Evolutionary conservation across 768 basidiomycete species (phyloP), one percentile per base, ranked within the genome.

Genomic region (Boletus rubroflammeus): DNA sequence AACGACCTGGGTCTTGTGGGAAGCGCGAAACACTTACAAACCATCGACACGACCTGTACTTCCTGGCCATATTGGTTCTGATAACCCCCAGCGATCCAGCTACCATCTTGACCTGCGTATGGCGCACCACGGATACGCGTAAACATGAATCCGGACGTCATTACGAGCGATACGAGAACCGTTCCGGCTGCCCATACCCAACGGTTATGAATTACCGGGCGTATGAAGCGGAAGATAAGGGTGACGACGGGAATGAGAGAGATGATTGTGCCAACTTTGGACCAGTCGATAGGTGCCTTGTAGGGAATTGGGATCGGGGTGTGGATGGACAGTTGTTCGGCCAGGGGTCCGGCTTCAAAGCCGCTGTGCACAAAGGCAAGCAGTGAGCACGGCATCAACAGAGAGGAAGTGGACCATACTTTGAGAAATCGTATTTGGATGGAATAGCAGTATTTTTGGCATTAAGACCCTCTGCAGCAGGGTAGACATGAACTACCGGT

Each of bases 101-200:
- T 75, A 23, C 86, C 84, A 51, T 81, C 78, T 0, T 75, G 74
- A 28, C 82, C 83, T 23, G 74, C 75, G 66, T 82, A 93, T 3
- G 93, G 94, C 44, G 79, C 79, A 31, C 79, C 79, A 57, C 96
- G 86, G 62, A 99, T 99, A 59, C 87, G 88, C 54, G 89, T 90
- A 74, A 96, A 99, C 97, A 99, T 99, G 76, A 84, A 89, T 8
- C 97, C 97, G 9, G 88, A 85, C 21, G 85, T 95, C 86, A 98
- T 96, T 62, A 92, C 73, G 29, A 88, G 72, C 19, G 91, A 86
- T 9, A 84, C 80, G 26, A 82, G 67, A 38, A 86, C 52, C 28
- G 85, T 80, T 38, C 77, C 78, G n/a, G 67, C 68, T 6, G 88
- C 89, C 90, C 91, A 93, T 3, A 80, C 73, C 89, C 89, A 92